phyloP scores from a whole-genome alignment of 495 filamentous ascomycete species.

The Astrocystis sublimbata region DNA sequence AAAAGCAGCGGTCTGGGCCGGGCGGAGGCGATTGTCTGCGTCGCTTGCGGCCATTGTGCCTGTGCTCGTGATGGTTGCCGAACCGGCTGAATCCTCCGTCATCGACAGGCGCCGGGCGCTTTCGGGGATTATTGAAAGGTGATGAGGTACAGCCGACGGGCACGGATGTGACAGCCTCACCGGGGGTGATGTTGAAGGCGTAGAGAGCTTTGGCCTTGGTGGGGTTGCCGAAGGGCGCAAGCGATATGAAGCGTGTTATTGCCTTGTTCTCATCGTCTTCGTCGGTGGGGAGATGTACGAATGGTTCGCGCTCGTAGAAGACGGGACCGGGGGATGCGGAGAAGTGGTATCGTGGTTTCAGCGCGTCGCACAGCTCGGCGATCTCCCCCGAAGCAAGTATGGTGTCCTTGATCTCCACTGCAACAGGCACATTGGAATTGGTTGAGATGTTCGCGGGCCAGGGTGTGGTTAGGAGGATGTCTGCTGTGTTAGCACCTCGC shows the following conservation, averaged over 20 bases:
- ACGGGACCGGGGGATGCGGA: constrained; percentile 59
- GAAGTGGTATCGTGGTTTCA: constrained; percentile 91
- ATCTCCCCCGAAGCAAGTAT: constrained; percentile 50
- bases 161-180: constrained; percentile 54
- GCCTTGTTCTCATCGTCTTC: constrained; percentile 45
- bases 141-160: constrained; percentile 70
- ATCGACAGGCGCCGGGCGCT: constrained; percentile 60
- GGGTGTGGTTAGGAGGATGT: constrained; percentile 81
- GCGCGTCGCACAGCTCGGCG: constrained; percentile 69
- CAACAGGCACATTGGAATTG: constrained; percentile 42
- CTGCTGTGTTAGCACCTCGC: constrained; percentile 69
- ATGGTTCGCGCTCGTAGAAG: constrained; percentile 91
- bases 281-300: constrained; percentile 61
- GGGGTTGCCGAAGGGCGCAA: constrained; percentile 73
- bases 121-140: constrained; percentile 55
- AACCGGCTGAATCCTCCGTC: constrained; percentile 63
- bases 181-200: constrained; percentile 76
- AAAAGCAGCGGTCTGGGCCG: constrained; percentile 82
- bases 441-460: constrained; percentile 76
- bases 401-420: constrained; percentile 54
- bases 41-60: constrained; percentile 57
- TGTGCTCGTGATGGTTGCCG: constrained; percentile 57
- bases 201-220: constrained; percentile 84
- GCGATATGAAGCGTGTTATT: constrained; percentile 84
- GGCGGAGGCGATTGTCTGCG: constrained; percentile 57